These are phyloP conservation scores for Stipa capillata DNA, from an alignment of 176 grass and related monocot genomes.

Conservation along the genomic window DNA sequence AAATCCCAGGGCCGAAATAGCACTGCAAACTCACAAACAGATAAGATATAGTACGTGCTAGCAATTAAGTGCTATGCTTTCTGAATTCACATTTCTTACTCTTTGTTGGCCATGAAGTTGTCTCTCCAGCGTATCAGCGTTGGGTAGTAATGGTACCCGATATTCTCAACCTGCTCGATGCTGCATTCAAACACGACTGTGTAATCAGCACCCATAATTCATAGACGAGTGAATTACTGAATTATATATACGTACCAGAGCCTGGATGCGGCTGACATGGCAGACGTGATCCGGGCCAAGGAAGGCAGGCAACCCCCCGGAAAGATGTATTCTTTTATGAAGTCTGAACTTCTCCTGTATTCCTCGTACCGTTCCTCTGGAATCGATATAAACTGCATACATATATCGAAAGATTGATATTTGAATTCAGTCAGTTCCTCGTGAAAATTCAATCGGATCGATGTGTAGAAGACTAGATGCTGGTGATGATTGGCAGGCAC, in stretches of 20 bases:
- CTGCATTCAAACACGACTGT: constrained; percentile 19
- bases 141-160: constrained; percentile 54
- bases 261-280: constrained; percentile 43
- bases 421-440: neutral
- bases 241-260: constrained; percentile 30
- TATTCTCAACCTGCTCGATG: constrained; percentile 62
- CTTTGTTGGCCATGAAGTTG: constrained; percentile 38
- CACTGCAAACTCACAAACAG: constrained; percentile 9
- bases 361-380: constrained; percentile 63
- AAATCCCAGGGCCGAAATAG: constrained; percentile 45
- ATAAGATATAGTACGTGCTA: neutral
- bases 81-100: constrained; percentile 7
- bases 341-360: constrained; percentile 60
- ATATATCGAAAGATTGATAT: neutral
- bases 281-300: constrained; percentile 47
- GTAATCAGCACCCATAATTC: neutral
- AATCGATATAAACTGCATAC: constrained; percentile 50
- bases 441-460: neutral
- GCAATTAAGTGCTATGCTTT: neutral
- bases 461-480: too few relatives aligned
- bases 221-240: neutral
- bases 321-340: constrained; percentile 74
- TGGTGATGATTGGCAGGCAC: neutral
- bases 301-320: constrained; percentile 62
- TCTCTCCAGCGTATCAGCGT: constrained; percentile 53